Percentiles rank a stretch among this genome's conserved stretches.
Evolutionary conservation across 805 yeast species (phyloP).

Genomic region (Phaffomyces antillensis): DNA sequence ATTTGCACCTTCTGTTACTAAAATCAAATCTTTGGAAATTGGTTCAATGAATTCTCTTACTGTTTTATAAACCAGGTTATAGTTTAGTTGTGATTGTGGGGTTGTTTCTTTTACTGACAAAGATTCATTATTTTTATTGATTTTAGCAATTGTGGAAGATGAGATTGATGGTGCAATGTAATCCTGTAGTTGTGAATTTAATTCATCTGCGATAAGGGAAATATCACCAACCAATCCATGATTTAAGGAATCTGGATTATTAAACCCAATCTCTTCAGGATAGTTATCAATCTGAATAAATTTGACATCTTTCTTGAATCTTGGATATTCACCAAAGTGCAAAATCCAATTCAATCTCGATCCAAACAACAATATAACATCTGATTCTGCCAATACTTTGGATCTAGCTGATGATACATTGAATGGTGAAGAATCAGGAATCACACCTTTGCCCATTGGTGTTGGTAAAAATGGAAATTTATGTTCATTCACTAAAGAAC

Average conservation of each 20-base stretch:
- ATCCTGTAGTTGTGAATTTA: constrained; percentile 22
- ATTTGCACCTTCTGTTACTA: constrained; percentile 68
- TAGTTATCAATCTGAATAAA: constrained; percentile 52
- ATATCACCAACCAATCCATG: constrained; percentile 52
- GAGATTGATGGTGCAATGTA: constrained; percentile 30
- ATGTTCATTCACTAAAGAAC: constrained; percentile 34
- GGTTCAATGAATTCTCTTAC: constrained; percentile 34
- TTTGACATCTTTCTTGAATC: constrained; percentile 37
- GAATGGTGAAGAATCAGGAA: constrained; percentile 38
- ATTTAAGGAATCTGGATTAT: constrained; percentile 27
- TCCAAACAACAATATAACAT: constrained; percentile 53
- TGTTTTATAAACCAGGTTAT: constrained; percentile 47
- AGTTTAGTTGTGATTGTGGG: constrained; percentile 27
- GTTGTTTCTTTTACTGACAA: constrained; percentile 29
- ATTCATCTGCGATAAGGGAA: constrained; percentile 30
- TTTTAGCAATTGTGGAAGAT: constrained; percentile 20
- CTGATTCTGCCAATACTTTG: constrained; percentile 47
- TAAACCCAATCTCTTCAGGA: constrained; percentile 46
- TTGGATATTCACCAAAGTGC: constrained; percentile 57
- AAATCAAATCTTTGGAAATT: constrained; percentile 29
- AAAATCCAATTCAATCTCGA: constrained; percentile 70
- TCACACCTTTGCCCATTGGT: constrained; percentile 74
- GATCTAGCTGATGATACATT: constrained; percentile 63
- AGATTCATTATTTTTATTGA: constrained; percentile 24
- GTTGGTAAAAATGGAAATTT: constrained; percentile 58